phyloP scores from a whole-genome alignment of 805 yeast genomes.

The Kurtzmaniella cleridarum region DNA sequence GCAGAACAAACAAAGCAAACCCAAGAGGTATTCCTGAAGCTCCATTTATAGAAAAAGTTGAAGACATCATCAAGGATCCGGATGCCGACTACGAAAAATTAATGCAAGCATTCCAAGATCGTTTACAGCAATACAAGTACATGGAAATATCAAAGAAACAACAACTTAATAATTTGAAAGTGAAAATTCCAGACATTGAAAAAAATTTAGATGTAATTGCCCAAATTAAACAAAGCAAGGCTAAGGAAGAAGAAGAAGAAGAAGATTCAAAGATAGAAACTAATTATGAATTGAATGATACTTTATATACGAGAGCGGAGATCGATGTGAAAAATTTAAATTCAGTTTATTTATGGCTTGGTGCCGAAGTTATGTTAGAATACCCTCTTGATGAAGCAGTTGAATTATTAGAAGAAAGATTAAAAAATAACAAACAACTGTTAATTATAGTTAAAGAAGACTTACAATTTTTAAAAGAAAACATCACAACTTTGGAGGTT shows the following conservation, averaged over 20 bases:
- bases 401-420: slow-evolving; percentile 56
- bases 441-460: slow-evolving; percentile 70
- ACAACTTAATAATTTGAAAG: slow-evolving; percentile 47
- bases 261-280: slow-evolving; percentile 42
- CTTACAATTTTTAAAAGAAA: slow-evolving; percentile 75
- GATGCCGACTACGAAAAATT: slow-evolving; percentile 62
- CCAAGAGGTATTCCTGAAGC: slow-evolving; percentile 98
- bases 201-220: slow-evolving; percentile 75
- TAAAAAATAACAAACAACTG: slow-evolving; percentile 56
- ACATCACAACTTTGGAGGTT: slow-evolving; percentile 96
- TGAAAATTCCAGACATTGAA: slow-evolving; percentile 86
- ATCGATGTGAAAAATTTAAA: slow-evolving; percentile 52
- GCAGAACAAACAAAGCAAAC: slow-evolving; percentile 57
- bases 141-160: slow-evolving; percentile 63
- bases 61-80: slow-evolving; percentile 59
- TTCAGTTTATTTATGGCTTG: slow-evolving; percentile 86
- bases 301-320: slow-evolving; percentile 79
- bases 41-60: slow-evolving; percentile 84
- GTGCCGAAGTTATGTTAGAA: slow-evolving; percentile 96
- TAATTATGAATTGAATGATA: slow-evolving; percentile 91
- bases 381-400: slow-evolving; percentile 88
- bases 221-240: slow-evolving; percentile 47
- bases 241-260: slow-evolving; percentile 20
- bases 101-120: slow-evolving; percentile 74
- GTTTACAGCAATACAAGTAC: slow-evolving; percentile 83